Evolutionary conservation across 225 moss, liverwort and hornwort genomes (phyloP).

Genomic region (Ulota crispa): DNA sequence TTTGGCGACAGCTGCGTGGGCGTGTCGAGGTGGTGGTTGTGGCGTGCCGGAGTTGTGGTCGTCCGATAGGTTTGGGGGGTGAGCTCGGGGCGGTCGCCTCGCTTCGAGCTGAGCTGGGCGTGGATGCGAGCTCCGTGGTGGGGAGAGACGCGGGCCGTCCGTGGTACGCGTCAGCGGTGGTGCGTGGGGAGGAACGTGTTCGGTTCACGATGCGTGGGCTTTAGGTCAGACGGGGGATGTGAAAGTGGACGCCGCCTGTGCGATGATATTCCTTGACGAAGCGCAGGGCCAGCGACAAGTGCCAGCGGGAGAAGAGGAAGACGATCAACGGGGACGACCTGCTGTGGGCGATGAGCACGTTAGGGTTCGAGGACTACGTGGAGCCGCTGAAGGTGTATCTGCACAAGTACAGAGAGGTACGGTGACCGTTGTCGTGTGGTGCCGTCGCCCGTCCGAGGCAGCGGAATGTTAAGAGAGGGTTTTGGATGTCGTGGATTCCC

Average conservation of each 20-base stretch:
- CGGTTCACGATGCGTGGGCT: not conserved
- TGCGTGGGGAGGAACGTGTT: not conserved
- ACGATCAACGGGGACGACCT: constrained; percentile 95
- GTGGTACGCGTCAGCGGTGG: not conserved
- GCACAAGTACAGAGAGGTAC: constrained; percentile 91
- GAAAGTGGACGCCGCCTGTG: not conserved
- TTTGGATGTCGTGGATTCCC: not conserved
- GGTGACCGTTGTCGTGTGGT: not conserved
- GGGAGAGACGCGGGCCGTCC: not conserved
- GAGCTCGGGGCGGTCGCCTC: too few species aligned
- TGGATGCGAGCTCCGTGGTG: not conserved
- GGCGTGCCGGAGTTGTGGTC: too few species aligned
- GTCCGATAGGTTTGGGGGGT: too few species aligned
- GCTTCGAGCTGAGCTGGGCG: not conserved
- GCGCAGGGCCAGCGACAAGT: constrained; percentile 90
- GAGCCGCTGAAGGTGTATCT: constrained; percentile 90
- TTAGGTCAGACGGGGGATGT: not conserved
- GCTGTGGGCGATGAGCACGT: constrained; percentile 98
- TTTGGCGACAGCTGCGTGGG: too few species aligned
- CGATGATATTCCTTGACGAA: constrained; percentile 39
- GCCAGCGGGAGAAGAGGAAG: constrained; percentile 88
- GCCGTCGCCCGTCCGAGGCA: too few species aligned
- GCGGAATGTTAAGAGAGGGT: not conserved
- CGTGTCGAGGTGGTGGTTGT: too few species aligned
- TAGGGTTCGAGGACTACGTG: constrained; percentile 96